These are phyloP conservation scores for Byssothecium circinans DNA, from an alignment of 2,329 filamentous ascomycete genomes.

Conservation along the genomic window DNA sequence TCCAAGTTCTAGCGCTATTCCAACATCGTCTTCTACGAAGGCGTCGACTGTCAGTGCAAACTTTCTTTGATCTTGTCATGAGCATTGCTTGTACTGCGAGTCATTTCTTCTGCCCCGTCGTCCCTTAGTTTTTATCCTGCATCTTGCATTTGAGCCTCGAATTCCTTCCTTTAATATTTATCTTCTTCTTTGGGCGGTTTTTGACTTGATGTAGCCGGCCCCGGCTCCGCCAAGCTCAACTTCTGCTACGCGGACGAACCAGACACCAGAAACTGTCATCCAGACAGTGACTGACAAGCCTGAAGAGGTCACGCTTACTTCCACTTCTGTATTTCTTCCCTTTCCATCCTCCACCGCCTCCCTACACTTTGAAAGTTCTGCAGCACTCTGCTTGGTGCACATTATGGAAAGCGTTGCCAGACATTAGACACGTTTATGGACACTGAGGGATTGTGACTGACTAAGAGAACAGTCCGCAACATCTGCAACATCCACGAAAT, in stretches of 20 bases:
- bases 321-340: slow-evolving; percentile 22
- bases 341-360: slow-evolving; percentile 4
- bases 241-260: slow-evolving; percentile 22
- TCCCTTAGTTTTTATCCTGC: slow-evolving; percentile 4
- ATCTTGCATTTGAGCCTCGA: too few relatives aligned
- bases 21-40: slow-evolving; percentile 17
- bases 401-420: too few relatives aligned
- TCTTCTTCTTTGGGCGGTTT: slow-evolving; percentile 15
- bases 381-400: too few relatives aligned
- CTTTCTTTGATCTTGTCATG: slow-evolving; percentile 24
- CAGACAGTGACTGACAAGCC: slow-evolving; percentile 28
- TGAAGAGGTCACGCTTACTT: slow-evolving; percentile 18
- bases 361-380: too few relatives aligned
- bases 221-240: slow-evolving; percentile 35
- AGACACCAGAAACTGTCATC: slow-evolving; percentile 28
- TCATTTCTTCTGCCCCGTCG: slow-evolving; percentile 6
- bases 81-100: slow-evolving; percentile 14
- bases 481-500: slow-evolving; percentile 24
- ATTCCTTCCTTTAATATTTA: slow-evolving; percentile 3
- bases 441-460: background rate
- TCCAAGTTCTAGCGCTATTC: slow-evolving; percentile 20
- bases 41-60: slow-evolving; percentile 33
- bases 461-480: background rate
- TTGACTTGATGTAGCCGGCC: slow-evolving; percentile 41
- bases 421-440: too few relatives aligned